Percentiles rank a stretch among this genome's conserved stretches.
These are phyloP conservation scores for Emergomyces africanus DNA, from an alignment of 2,329 filamentous ascomycete genomes.

Conservation along the genomic window DNA sequence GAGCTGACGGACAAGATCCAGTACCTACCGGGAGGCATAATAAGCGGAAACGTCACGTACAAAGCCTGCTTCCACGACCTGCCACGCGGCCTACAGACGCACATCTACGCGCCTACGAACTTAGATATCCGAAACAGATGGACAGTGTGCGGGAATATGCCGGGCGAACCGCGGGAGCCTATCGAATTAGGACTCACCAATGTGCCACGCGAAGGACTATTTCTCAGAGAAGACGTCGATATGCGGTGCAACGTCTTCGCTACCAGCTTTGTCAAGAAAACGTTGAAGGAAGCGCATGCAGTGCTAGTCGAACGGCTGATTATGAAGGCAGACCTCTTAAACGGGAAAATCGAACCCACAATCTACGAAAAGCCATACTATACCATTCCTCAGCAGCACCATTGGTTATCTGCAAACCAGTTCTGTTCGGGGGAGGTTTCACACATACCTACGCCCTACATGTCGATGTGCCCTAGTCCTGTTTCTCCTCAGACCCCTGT, in stretches of 20 bases:
- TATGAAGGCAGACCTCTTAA: constrained; percentile 36
- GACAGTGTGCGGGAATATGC: constrained; percentile 58
- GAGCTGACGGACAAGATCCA: constrained; percentile 62
- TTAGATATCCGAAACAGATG: constrained; percentile 69
- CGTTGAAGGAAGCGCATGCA: constrained; percentile 62
- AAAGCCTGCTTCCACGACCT: constrained; percentile 70
- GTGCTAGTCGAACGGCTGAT: constrained; percentile 54
- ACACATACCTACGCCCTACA: background rate
- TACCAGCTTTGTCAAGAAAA: constrained; percentile 66
- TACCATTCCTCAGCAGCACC: background rate
- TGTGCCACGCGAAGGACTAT: constrained; percentile 56
- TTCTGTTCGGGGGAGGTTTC: background rate
- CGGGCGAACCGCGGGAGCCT: constrained; percentile 54
- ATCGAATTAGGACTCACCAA: constrained; percentile 51
- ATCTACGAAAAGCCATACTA: constrained; percentile 1
- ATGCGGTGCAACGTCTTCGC: constrained; percentile 70
- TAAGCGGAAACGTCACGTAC: constrained; percentile 59
- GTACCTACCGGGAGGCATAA: constrained; percentile 56
- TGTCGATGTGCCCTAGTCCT: background rate
- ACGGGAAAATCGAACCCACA: constrained; percentile 14
- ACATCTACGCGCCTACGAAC: constrained; percentile 70
- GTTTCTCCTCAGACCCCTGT: background rate
- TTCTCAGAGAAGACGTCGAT: constrained; percentile 74
- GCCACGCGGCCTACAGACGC: constrained; percentile 61
- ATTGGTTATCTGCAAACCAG: background rate